These are phyloP conservation scores for Tetrahymena thermophila DNA, from an alignment of 73 alveolate genomes.

Conservation along the genomic window DNA sequence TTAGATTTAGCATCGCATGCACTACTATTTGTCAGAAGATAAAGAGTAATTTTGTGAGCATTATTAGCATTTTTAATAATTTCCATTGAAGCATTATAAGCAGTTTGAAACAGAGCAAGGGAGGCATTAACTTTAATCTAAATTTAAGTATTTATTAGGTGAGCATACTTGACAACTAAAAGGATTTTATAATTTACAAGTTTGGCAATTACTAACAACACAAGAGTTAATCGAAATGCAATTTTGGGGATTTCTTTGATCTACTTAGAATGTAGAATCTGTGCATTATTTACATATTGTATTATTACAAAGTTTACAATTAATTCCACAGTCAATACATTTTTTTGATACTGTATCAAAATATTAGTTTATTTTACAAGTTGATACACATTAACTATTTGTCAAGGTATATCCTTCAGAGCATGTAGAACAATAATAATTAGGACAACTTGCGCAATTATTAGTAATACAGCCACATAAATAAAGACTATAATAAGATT, in stretches of 20 bases:
- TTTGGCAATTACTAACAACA: neutral
- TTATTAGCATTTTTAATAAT: no score
- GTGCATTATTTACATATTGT: neutral
- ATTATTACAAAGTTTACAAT: neutral
- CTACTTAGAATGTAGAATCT: neutral
- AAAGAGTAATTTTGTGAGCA: no score
- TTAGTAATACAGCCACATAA: no score
- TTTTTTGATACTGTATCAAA: neutral
- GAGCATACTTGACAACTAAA: neutral
- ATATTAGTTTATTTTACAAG: neutral
- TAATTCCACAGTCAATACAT: neutral
- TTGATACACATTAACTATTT: neutral
- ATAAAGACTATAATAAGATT: no score
- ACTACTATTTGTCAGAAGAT: neutral
- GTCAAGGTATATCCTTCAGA: no score
- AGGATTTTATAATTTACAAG: neutral
- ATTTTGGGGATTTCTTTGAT: neutral
- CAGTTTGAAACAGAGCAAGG: neutral
- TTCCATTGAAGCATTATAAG: neutral
- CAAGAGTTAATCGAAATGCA: neutral
- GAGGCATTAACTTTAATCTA: neutral
- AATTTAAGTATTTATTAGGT: neutral
- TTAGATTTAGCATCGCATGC: neutral
- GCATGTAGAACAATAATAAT: no score
- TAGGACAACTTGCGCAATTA: no score